Evolutionary conservation across 202 grass and related monocot genomes (phyloP), one percentile per base, ranked within the genome.

Genomic region (Dendrocalamus latiflorus): DNA sequence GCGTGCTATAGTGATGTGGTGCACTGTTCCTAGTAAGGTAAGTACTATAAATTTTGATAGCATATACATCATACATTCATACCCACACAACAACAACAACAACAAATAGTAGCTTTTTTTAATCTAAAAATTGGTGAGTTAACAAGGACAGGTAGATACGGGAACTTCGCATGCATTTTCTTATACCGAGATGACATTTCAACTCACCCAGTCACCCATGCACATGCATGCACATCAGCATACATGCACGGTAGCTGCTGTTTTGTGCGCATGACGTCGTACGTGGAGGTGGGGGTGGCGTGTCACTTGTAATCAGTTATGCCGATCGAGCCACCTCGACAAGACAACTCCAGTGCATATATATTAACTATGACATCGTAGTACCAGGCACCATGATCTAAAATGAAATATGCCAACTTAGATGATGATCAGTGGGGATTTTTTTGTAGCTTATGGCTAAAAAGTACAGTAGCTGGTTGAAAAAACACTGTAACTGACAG

Each of bases 121-220:
- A 28, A 16, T 85, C 74, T 24, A 59, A 77, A 70, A n/a, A 10
- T 30, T 8, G 58, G 70, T 14, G 48, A 56, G 20, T 74, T 41
- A 43, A 83, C 81, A 83, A 56, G 16, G 71, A 74, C 59, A 83
- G 14, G 45, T 11, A 43, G 47, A 1, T 75, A 14, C 6, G 36
- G 6, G 33, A 3, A 58, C 51, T 22, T 74, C 25, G 54, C 20
- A 44, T 60, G 55, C 34, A 61, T 44, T 38, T 49, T 75, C 21
- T 74, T 65, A 56, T 39, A 26, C 63, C 30, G 16, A 66, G n/a
- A 75, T 49, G 84, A 81, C 85, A 75, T 51, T 22, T 30, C 70
- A 86, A 49, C 85, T n/a, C n/a, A n/a, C n/a, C n/a, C n/a, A n/a
- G n/a, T 49, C 17, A 75, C 70, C 39, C 58, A 82, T 76, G 77